These are phyloP conservation scores for Hyaloscypha hepaticicola DNA, from an alignment of 495 filamentous ascomycete species.

Conservation along the genomic window DNA sequence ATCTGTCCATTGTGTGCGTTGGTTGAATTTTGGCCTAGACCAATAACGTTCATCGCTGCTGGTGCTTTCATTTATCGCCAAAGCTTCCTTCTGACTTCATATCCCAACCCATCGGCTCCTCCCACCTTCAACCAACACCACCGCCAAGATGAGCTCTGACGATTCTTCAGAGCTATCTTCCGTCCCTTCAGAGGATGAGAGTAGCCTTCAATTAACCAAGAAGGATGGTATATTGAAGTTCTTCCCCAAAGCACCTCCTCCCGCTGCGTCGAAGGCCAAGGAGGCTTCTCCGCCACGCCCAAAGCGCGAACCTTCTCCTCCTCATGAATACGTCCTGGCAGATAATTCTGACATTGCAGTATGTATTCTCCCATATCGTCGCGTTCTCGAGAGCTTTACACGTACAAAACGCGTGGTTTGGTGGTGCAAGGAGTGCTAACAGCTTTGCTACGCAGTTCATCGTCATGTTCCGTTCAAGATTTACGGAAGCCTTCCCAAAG, in stretches of 20 bases:
- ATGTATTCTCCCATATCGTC: constrained; percentile 44
- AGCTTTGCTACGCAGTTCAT: constrained; percentile 69
- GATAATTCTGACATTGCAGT: constrained; percentile 89
- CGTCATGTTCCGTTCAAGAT: constrained; percentile 94
- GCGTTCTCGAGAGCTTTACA: constrained; percentile 32
- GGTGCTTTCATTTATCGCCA: constrained; percentile 17
- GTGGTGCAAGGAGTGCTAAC: constrained; percentile 37
- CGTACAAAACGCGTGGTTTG: constrained; percentile 38
- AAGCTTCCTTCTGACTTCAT: constrained; percentile 24
- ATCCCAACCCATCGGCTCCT: background rate
- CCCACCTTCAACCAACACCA: constrained; percentile 22
- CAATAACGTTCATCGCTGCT: constrained; percentile 19
- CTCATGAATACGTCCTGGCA: constrained; percentile 83
- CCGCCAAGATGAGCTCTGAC: constrained; percentile 45
- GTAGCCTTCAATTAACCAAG: constrained; percentile 46
- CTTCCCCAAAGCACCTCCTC: constrained; percentile 48
- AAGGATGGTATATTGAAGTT: constrained; percentile 56
- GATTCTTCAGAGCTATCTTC: constrained; percentile 54
- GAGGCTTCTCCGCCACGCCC: constrained; percentile 60
- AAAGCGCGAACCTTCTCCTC: constrained; percentile 75
- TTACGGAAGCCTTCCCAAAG: constrained; percentile 83
- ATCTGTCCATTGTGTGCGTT: constrained; percentile 20
- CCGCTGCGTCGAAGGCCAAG: constrained; percentile 37
- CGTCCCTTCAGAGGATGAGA: constrained; percentile 52
- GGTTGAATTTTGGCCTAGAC: constrained; percentile 24